A percentile compares a stretch with the other conserved stretches of the same genome.
Conservation (phyloP, 768 basidiomycete species). For the Leccinum uliginosum region DNA sequence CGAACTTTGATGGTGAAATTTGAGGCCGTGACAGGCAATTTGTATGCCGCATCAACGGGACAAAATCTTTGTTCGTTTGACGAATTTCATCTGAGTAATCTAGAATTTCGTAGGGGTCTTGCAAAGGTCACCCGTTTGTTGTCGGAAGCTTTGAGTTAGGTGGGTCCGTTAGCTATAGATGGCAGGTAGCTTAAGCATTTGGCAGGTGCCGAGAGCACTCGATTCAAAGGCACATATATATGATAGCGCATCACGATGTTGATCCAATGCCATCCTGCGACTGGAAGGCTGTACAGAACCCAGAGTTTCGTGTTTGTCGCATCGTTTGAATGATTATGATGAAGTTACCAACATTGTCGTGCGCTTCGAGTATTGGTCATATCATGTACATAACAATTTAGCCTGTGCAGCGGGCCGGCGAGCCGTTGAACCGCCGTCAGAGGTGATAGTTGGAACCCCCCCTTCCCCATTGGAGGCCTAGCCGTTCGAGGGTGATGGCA, state of each 20-base stretch:
- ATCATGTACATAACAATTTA: background rate
- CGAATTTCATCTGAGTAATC: background rate
- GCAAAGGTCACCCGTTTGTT: background rate
- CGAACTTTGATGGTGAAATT: background rate
- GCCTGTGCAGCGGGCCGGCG: background rate
- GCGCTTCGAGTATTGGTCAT: background rate
- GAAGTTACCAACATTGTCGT: background rate
- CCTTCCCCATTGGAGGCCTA: background rate
- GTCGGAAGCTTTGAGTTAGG: background rate
- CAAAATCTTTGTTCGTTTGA: background rate
- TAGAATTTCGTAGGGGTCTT: background rate
- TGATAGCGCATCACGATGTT: background rate
- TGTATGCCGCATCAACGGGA: background rate
- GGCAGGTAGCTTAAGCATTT: background rate
- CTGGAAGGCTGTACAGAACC: background rate
- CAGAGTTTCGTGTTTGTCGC: background rate
- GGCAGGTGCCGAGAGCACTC: too few species aligned
- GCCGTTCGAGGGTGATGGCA: background rate
- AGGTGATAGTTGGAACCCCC: background rate
- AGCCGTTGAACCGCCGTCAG: background rate
- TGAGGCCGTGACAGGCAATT: background rate
- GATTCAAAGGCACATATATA: background rate
- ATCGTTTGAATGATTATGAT: background rate
- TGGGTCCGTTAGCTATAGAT: background rate
- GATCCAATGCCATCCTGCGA: background rate